Percentiles rank a stretch among this genome's conserved stretches.
Evolutionary conservation across 169 alveolate genomes (phyloP).

Genomic region (Theileria orientalis): DNA sequence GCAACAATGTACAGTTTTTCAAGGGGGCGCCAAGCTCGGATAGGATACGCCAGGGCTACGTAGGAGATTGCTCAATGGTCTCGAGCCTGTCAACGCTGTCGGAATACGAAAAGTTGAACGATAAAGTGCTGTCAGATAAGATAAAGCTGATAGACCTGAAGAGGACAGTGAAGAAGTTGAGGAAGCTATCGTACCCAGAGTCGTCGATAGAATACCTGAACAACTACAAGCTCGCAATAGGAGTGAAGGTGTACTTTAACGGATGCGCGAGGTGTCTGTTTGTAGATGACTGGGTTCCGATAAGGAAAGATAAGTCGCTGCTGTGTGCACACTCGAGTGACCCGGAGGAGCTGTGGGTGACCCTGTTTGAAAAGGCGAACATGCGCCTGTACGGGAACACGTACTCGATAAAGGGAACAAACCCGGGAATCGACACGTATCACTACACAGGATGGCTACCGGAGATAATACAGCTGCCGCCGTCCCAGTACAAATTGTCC

Average conservation of each 20-base stretch:
- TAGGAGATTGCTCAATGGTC: conserved; percentile 92
- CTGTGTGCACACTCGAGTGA: conserved; percentile 86
- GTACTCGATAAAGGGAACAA: conserved; percentile 87
- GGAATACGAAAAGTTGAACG: conserved; percentile 81
- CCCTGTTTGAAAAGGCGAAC: conserved; percentile 90
- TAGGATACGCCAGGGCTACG: conserved; percentile 86
- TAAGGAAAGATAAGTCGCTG: conserved; percentile 68
- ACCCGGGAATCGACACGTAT: conserved; percentile 90
- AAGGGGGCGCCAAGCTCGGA: conserved; percentile 62
- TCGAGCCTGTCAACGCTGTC: conserved; percentile 85
- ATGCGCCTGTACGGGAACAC: conserved; percentile 87
- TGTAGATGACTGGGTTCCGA: conserved; percentile 90
- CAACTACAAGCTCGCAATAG: conserved; percentile 75
- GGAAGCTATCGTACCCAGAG: neutral
- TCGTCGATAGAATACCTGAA: neutral
- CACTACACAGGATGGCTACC: conserved; percentile 93
- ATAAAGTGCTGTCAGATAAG: conserved; percentile 68
- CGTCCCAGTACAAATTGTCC: neutral
- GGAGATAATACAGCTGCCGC: conserved; percentile 59
- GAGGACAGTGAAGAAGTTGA: neutral
- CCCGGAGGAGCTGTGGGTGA: conserved; percentile 85
- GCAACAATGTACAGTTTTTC: conserved; percentile 58
- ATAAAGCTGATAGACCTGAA: conserved; percentile 18
- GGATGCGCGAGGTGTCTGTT: conserved; percentile 87
- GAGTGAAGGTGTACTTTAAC: conserved; percentile 83